Evolutionary conservation across 345 rosid species (phyloP).

Genomic region (Bruguiera parviflora): DNA sequence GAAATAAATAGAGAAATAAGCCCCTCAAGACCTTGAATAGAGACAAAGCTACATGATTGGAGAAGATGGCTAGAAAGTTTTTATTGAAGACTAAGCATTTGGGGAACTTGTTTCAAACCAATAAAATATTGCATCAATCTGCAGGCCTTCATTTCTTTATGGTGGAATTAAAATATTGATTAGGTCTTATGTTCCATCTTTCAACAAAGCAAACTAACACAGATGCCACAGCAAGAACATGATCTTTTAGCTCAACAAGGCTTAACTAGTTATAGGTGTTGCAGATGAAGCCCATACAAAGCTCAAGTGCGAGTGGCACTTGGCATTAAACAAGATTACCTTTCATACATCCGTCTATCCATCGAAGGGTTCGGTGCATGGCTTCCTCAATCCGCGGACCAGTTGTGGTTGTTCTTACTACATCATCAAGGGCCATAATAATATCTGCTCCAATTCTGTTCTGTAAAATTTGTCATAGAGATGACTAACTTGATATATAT

Average conservation of each 20-base stretch:
- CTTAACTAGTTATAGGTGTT: background rate
- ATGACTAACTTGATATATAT: background rate
- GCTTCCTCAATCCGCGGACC: slow-evolving; percentile 85
- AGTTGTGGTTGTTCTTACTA: slow-evolving; percentile 70
- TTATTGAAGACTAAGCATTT: background rate
- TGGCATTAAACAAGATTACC: slow-evolving; percentile 29
- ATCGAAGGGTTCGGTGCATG: slow-evolving; percentile 80
- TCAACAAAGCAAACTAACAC: background rate
- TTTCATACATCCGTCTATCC: slow-evolving; percentile 78
- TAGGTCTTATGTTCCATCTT: background rate
- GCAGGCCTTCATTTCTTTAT: background rate
- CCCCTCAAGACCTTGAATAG: slow-evolving; percentile 9
- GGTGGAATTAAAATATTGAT: background rate
- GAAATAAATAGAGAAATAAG: slow-evolving; percentile 11
- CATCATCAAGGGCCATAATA: slow-evolving; percentile 91
- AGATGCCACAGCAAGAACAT: background rate
- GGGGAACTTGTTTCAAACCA: background rate
- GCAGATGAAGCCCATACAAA: slow-evolving; percentile 12
- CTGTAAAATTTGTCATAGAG: slow-evolving; percentile 33
- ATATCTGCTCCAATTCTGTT: slow-evolving; percentile 85
- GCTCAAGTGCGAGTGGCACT: slow-evolving; percentile 4
- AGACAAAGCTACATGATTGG: background rate
- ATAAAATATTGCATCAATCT: background rate
- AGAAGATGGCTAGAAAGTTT: slow-evolving; percentile 3
- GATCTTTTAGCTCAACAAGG: slow-evolving; percentile 7